Base-by-base conservation (phyloP, 805 yeast species). In the Ascoidea asiatica region DNA sequence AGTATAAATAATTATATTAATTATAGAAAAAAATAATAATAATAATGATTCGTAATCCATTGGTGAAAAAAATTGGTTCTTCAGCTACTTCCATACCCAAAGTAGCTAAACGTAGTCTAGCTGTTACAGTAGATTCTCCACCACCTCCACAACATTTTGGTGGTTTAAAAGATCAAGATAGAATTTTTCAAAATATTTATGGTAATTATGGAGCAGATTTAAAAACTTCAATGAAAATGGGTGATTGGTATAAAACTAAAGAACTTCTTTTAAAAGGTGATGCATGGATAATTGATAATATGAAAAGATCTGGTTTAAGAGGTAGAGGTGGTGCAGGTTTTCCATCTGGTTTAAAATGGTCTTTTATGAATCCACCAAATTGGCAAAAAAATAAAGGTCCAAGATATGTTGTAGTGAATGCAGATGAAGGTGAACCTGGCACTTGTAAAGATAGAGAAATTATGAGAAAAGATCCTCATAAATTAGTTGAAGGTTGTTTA, bases 281-380 rank as follows among this genome's bases (percentile, higher is more conserved):
- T 62, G 74, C 76, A 49, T 85, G 95, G 95, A 85, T 85, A 63
- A 85, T 86, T 56, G 87, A 81, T 58, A 90, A 85, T 66, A 79
- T 82, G 70, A 85, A 85, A 61, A 73, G 77, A 55, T 80, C 89
- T 19, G 95, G 95, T 19, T 70, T 85, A 51, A 76, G 95, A 60
- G 95, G 95, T 47, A 77, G 95, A 64, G 95, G 95, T 48, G 95
- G 95, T 57, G 95, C 95, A 40, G 95, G 95, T 17, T 85, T 85
- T 72, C 95, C 95, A 44, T 77, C 88, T 20, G 95, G 95, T 29
- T 73, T 85, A 57, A 85, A 85, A 64, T 85, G 94, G 94, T 82
- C 92, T 20, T 85, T 85, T 60, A 85, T 85, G 95, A 86, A 86
- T 65, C 95, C 95, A 40, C 95, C 95, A 45, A 92, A 92, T 47